Percentiles rank a stretch among this genome's conserved stretches.
Conservation (phyloP, 805 yeast species). For the Tanozyma kutaoensis region DNA sequence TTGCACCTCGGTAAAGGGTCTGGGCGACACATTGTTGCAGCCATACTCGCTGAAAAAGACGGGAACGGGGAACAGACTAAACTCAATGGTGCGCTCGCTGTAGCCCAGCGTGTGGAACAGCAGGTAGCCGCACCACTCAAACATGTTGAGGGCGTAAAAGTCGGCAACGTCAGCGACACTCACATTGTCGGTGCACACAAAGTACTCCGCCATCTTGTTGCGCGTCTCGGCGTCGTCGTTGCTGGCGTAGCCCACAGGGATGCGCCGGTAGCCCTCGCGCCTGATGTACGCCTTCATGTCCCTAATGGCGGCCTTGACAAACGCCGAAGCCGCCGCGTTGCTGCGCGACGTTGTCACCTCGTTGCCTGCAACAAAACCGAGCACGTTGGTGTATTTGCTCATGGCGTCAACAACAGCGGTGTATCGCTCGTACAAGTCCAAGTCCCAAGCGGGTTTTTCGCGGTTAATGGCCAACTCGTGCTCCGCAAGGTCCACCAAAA, state of each 20-base stretch:
- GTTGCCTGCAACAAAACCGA: slow-evolving; percentile 29
- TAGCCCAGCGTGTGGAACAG: slow-evolving; percentile 22
- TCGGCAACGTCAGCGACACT: slow-evolving; percentile 6
- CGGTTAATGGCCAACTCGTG: slow-evolving; percentile 21
- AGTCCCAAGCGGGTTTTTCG: slow-evolving; percentile 21
- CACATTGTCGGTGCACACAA: slow-evolving; percentile 14
- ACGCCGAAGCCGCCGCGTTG: slow-evolving; percentile 14
- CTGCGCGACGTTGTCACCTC: slow-evolving; percentile 19
- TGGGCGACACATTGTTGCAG: slow-evolving; percentile 19
- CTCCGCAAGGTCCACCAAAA: slow-evolving; percentile 21
- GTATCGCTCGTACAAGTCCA: slow-evolving; percentile 15
- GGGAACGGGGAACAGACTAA: slow-evolving; percentile 17
- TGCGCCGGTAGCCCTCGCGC: slow-evolving; percentile 12
- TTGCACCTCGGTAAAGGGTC: slow-evolving; percentile 26
- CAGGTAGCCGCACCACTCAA: slow-evolving; percentile 30
- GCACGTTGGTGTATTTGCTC: slow-evolving; percentile 16
- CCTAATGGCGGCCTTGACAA: slow-evolving; percentile 22
- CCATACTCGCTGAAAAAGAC: slow-evolving; percentile 27
- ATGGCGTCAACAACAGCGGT: slow-evolving; percentile 19
- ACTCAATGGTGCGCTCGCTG: slow-evolving; percentile 19
- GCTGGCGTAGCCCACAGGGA: slow-evolving; percentile 29
- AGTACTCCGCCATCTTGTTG: slow-evolving; percentile 13
- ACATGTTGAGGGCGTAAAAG: slow-evolving; percentile 24
- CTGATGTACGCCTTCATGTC: slow-evolving; percentile 17
- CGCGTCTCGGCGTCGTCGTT: slow-evolving; percentile 22